These are phyloP conservation scores for Pythium aquatile DNA, from an alignment of 352 stramenopile species.

Conservation along the genomic window DNA sequence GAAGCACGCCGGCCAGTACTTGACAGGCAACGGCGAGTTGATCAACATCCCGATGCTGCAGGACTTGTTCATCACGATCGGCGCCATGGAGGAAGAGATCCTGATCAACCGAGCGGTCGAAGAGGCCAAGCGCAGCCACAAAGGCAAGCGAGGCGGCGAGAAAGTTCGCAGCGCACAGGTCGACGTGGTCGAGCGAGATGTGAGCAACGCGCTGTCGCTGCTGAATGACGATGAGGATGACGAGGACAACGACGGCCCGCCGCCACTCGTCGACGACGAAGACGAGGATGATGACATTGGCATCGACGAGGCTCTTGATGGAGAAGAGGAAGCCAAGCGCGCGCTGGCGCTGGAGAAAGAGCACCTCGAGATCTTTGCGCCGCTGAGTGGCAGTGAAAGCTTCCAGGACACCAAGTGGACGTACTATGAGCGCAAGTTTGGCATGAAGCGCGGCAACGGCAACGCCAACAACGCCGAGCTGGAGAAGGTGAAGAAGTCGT, in stretches of 20 bases:
- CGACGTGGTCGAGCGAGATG: conserved; percentile 46
- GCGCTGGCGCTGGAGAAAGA: conserved; percentile 41
- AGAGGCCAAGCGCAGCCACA: conserved; percentile 37
- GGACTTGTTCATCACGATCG: conserved; percentile 91
- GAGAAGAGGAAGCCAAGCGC: conserved; percentile 41
- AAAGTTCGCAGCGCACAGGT: conserved; percentile 17
- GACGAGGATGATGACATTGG: conserved; percentile 39
- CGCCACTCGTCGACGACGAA: conserved; percentile 42
- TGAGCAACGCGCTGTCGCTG: conserved; percentile 46
- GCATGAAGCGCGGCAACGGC: conserved; percentile 52
- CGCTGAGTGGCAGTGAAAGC: conserved; percentile 58
- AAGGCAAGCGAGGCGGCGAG: conserved; percentile 32
- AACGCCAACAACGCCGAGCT: conserved; percentile 54
- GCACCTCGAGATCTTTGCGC: conserved; percentile 44
- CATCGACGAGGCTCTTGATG: conserved; percentile 59
- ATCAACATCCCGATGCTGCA: conserved; percentile 90
- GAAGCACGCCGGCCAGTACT: conserved; percentile 89
- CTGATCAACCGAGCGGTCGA: conserved; percentile 74
- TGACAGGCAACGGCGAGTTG: conserved; percentile 91
- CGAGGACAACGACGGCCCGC: conserved; percentile 28
- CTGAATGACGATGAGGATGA: conserved; percentile 40
- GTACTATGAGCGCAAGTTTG: conserved; percentile 86
- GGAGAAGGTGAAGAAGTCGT: conserved; percentile 65
- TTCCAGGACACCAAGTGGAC: conserved; percentile 86
- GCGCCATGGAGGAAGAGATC: conserved; percentile 93